These are phyloP conservation scores for Lasiodiplodia theobromae DNA, from an alignment of 2,329 filamentous ascomycete species.

Conservation along the genomic window DNA sequence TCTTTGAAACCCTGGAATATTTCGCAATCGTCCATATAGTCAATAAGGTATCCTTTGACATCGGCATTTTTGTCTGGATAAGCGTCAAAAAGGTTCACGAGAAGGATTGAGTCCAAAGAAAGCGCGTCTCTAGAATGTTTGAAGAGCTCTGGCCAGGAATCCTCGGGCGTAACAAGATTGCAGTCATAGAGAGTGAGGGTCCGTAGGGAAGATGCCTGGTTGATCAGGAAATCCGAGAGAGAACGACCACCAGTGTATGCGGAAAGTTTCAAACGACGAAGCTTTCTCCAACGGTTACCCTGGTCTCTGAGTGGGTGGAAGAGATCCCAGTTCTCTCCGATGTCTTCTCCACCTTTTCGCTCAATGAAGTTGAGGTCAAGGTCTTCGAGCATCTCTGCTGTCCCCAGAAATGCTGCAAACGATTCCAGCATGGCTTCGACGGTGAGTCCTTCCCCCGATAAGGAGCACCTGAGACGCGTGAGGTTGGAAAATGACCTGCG, in stretches of 20 bases:
- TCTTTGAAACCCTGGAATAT: conserved; percentile 8
- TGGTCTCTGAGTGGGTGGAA: background rate
- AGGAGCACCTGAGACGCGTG: conserved; percentile 8
- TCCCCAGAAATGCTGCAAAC: background rate
- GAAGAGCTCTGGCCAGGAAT: conserved; percentile 13
- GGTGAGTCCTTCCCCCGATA: background rate
- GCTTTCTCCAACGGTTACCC: conserved; percentile 16
- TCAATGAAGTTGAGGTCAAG: conserved; percentile 10
- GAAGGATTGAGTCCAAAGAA: background rate
- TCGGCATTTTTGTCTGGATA: conserved; percentile 11
- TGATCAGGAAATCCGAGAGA: background rate
- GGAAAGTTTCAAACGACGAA: conserved; percentile 3
- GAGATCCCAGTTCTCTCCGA: conserved; percentile 14
- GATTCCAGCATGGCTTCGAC: background rate
- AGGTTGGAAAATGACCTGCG: background rate
- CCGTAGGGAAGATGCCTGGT: conserved; percentile 8
- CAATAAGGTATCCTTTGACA: conserved; percentile 8
- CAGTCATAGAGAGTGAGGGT: conserved; percentile 7
- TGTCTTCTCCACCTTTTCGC: conserved; percentile 4
- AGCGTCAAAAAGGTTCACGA: conserved; percentile 13
- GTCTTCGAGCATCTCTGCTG: conserved; percentile 12
- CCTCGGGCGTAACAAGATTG: conserved; percentile 8
- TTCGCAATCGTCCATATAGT: conserved; percentile 14
- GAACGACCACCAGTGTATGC: background rate
- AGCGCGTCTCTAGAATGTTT: background rate